Evolutionary conservation across 352 stramenopile genomes (phyloP), one percentile per base, ranked within the genome.

Genomic region (Pythium guiyangense): DNA sequence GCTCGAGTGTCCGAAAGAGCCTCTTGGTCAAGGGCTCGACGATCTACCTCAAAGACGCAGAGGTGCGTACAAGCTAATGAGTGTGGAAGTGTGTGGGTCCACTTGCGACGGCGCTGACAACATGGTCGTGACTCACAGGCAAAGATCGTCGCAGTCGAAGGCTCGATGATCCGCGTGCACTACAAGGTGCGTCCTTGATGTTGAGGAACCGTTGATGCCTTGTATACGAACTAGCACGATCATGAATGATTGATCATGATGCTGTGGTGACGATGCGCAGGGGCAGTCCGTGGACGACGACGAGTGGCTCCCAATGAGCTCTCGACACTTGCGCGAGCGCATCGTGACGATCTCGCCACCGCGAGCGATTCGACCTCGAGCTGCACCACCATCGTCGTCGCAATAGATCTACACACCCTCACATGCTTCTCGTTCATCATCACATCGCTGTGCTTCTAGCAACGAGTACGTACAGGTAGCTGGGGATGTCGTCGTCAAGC

Each of bases 161-260:
- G 82, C 64, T 84, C 85, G 35, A 88, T 79, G 45, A 77, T 92
- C 54, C 81, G 84, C 17, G 63, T 94, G 9, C 84, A 91, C 47
- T 91, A 92, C 67, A 92, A 92, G 64, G 80, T 86, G 63, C 43
- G 40, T 6, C 46, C n/a, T n/a, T n/a, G n/a, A n/a, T n/a, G n/a
- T n/a, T n/a, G n/a, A n/a, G n/a, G n/a, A n/a, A n/a, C n/a, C n/a
- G n/a, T n/a, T n/a, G n/a, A n/a, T n/a, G n/a, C n/a, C n/a, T n/a
- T n/a, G n/a, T n/a, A n/a, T n/a, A n/a, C n/a, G n/a, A n/a, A n/a
- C n/a, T n/a, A n/a, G n/a, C n/a, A n/a, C n/a, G n/a, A n/a, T n/a
- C n/a, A n/a, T n/a, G n/a, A n/a, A n/a, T n/a, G n/a, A n/a, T n/a
- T n/a, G n/a, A n/a, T n/a, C n/a, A n/a, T n/a, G n/a, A n/a, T n/a